Evolutionary conservation across 352 stramenopile genomes (phyloP).

Genomic region (Pythium chondricola): DNA sequence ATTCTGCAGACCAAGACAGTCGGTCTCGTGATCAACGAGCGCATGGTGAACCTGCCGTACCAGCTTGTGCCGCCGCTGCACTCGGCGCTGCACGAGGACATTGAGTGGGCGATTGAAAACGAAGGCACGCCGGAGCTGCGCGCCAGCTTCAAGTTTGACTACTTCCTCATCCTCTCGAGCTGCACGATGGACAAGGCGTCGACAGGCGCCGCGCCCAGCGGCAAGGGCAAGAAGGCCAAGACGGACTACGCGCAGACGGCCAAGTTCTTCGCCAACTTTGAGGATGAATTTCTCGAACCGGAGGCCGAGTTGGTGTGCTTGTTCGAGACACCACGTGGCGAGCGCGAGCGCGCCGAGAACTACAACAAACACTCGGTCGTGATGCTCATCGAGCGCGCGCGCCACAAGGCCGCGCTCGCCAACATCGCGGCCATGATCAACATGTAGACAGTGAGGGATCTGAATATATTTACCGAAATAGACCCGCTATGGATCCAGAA

Average conservation of each 20-base stretch:
- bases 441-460: conserved; percentile 27
- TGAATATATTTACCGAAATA: conserved; percentile 14
- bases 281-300: conserved; percentile 82
- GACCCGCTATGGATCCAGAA: background rate
- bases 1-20: conserved; percentile 57
- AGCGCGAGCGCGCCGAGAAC: conserved; percentile 41
- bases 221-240: conserved; percentile 73
- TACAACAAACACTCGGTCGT: conserved; percentile 64
- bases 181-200: conserved; percentile 51
- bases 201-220: conserved; percentile 10
- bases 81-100: conserved; percentile 75
- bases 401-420: conserved; percentile 74
- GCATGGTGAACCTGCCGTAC: conserved; percentile 85
- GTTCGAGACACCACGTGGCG: conserved; percentile 63
- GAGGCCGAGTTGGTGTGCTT: conserved; percentile 62
- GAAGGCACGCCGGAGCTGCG: conserved; percentile 56
- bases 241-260: conserved; percentile 52
- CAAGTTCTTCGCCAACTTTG: conserved; percentile 84
- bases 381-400: conserved; percentile 69
- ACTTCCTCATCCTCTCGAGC: conserved; percentile 71
- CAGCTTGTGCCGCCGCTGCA: conserved; percentile 78
- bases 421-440: conserved; percentile 82
- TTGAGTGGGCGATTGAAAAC: conserved; percentile 80
- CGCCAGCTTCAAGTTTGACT: conserved; percentile 71
- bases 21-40: conserved; percentile 71